A percentile compares a stretch with the other conserved stretches of the same genome.
Conservation (phyloP, 768 basidiomycete genomes). For the Leucocoprinus leucothites region DNA sequence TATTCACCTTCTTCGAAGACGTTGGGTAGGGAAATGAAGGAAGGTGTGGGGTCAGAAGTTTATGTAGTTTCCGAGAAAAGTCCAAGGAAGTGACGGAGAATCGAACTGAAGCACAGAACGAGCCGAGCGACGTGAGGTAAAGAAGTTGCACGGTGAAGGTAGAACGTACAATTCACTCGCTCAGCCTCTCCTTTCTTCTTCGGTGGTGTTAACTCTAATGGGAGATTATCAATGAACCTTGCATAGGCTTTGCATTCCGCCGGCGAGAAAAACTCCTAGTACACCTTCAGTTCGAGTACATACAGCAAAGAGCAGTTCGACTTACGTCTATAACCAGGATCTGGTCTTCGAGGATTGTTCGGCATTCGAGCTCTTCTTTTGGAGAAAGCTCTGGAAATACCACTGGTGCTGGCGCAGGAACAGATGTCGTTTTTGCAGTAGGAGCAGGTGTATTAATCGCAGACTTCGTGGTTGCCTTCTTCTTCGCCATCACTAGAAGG, state of each 20-base stretch:
- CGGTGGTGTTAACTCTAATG: constrained; percentile 64
- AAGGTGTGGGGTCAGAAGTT: constrained; percentile 51
- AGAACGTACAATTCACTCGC: constrained; percentile 59
- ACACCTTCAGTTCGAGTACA: neutral
- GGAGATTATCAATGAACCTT: constrained; percentile 56
- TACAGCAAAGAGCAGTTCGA: constrained; percentile 7
- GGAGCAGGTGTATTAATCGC: neutral
- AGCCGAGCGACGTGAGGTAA: neutral
- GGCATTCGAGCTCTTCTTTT: constrained; percentile 45
- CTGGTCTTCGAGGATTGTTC: constrained; percentile 57
- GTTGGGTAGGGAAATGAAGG: constrained; percentile 48
- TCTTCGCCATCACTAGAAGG: constrained; percentile 22
- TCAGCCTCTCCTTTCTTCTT: constrained; percentile 73
- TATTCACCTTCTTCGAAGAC: constrained; percentile 24
- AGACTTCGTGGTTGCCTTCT: constrained; percentile 15
- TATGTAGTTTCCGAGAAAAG: constrained; percentile 56
- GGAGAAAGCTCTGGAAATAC: constrained; percentile 42
- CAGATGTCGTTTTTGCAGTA: neutral
- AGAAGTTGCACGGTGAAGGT: neutral
- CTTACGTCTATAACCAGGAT: constrained; percentile 59
- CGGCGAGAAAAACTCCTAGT: constrained; percentile 52
- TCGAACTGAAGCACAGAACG: constrained; percentile 41
- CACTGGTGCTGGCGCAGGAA: constrained; percentile 10
- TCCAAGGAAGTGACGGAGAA: constrained; percentile 54
- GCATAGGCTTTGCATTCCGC: constrained; percentile 61